phyloP scores from a whole-genome alignment of 352 stramenopile species.

The Thalassiosira livingstoniorum region DNA sequence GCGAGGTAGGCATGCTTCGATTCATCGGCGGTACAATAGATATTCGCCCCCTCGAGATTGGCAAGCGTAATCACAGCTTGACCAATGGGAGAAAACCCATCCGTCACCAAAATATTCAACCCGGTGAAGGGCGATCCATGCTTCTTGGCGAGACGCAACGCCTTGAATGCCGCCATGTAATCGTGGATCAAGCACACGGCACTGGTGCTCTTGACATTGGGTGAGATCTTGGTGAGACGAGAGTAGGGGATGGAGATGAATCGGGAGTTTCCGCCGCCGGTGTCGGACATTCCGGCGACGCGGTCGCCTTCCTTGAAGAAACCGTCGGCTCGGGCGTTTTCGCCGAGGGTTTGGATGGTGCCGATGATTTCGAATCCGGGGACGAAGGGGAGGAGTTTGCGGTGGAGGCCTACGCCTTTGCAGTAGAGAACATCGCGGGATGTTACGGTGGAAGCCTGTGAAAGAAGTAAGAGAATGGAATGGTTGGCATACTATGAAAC shows the following conservation, averaged over 20 bases:
- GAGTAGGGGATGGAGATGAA: slow-evolving; percentile 65
- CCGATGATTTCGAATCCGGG: slow-evolving; percentile 79
- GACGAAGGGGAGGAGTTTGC: slow-evolving; percentile 57
- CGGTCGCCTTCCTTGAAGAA: slow-evolving; percentile 54
- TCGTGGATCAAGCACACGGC: slow-evolving; percentile 71
- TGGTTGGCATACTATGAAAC: not conserved
- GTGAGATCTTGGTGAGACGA: slow-evolving; percentile 67
- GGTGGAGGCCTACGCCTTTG: slow-evolving; percentile 57
- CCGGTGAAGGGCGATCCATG: slow-evolving; percentile 48
- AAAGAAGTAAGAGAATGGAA: not conserved
- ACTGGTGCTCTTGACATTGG: slow-evolving; percentile 60
- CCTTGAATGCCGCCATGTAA: slow-evolving; percentile 78
- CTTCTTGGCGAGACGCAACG: slow-evolving; percentile 57
- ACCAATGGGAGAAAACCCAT: slow-evolving; percentile 64
- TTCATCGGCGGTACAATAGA: slow-evolving; percentile 66
- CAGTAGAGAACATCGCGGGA: slow-evolving; percentile 70
- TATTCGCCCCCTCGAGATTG: slow-evolving; percentile 61
- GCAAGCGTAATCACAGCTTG: slow-evolving; percentile 71
- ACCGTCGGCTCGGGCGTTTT: slow-evolving; percentile 4
- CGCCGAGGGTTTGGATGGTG: slow-evolving; percentile 63
- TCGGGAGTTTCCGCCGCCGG: slow-evolving; percentile 73
- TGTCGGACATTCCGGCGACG: slow-evolving; percentile 56
- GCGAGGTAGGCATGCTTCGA: slow-evolving; percentile 61
- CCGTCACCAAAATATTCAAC: slow-evolving; percentile 69
- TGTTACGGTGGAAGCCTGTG: slow-evolving; percentile 67